These are phyloP conservation scores for Selaginella tamariscina DNA, from an alignment of 75 land plant genomes.

Conservation along the genomic window DNA sequence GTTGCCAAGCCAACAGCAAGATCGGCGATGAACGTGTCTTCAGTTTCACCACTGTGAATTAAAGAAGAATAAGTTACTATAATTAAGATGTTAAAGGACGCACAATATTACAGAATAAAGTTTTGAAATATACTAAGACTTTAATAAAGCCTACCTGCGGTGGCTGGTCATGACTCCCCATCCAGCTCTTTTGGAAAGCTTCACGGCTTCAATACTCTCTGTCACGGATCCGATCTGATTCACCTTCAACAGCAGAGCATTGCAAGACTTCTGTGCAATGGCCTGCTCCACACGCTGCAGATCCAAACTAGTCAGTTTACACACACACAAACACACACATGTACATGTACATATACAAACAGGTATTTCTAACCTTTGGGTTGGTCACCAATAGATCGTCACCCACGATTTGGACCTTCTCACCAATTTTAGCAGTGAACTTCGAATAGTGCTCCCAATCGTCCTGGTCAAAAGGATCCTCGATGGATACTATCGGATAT, in stretches of 20 bases:
- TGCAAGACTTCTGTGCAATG: slow-evolving; percentile 77
- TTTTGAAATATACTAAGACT: neutral
- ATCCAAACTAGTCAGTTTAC: neutral
- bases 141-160: slow-evolving; percentile 40
- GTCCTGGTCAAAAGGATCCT: slow-evolving; percentile 99
- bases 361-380: slow-evolving; percentile 48
- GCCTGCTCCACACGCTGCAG: slow-evolving; percentile 83
- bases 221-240: slow-evolving; percentile 97
- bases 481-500: slow-evolving; percentile 91
- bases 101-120: neutral
- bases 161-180: slow-evolving; percentile 99
- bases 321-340: neutral
- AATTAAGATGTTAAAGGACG: neutral
- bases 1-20: slow-evolving; percentile 96
- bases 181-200: slow-evolving; percentile 87
- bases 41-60: slow-evolving; percentile 80
- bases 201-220: slow-evolving; percentile 98
- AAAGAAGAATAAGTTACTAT: neutral
- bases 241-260: slow-evolving; percentile 96
- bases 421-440: slow-evolving; percentile 59
- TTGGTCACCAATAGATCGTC: slow-evolving; percentile 97
- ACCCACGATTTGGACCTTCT: slow-evolving; percentile 87
- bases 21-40: slow-evolving; percentile 99
- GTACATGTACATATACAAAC: neutral
- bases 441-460: slow-evolving; percentile 89